These are phyloP conservation scores for Dendrobium chrysotoxum DNA, from an alignment of 106 monocot genomes.

Conservation along the genomic window DNA sequence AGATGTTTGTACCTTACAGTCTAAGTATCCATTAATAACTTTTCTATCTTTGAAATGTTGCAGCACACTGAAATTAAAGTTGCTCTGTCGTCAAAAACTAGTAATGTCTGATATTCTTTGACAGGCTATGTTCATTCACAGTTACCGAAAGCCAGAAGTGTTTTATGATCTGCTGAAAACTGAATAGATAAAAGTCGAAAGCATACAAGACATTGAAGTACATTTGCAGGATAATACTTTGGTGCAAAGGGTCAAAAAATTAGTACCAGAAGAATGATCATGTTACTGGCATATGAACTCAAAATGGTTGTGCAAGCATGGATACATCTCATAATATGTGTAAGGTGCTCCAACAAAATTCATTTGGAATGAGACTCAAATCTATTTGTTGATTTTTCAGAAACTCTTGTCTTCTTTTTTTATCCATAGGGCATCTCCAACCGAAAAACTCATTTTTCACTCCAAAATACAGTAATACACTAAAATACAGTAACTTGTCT, in stretches of 20 bases:
- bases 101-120: background rate
- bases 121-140: conserved; percentile 51
- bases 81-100: background rate
- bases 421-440: no score
- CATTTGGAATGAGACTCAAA: background rate
- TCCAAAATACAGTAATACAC: no score
- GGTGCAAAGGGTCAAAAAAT: background rate
- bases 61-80: background rate
- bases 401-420: background rate
- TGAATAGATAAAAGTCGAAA: conserved; percentile 9
- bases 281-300: background rate
- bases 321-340: background rate
- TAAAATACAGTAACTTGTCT: no score
- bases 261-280: background rate
- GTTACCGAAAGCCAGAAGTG: conserved; percentile 56
- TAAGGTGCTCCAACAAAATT: background rate
- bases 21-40: background rate
- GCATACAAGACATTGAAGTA: background rate
- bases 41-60: background rate
- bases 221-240: background rate
- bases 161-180: conserved; percentile 73
- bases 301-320: background rate
- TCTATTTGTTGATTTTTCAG: background rate
- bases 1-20: background rate
- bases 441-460: no score